phyloP scores from a whole-genome alignment of 2,329 filamentous ascomycete genomes.

The Clarireedia hainanense region DNA sequence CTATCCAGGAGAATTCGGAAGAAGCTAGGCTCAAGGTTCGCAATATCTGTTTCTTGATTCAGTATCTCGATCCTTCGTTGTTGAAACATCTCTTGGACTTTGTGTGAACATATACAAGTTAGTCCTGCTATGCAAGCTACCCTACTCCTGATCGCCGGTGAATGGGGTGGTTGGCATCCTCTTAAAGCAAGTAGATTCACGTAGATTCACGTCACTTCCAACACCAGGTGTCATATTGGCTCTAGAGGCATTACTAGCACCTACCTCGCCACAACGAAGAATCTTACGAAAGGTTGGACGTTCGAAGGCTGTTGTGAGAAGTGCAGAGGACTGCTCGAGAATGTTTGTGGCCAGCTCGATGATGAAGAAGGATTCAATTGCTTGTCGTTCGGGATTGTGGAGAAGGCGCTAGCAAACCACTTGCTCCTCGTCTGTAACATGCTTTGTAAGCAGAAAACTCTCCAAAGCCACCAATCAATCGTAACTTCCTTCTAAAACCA shows the following conservation, averaged over 20 bases:
- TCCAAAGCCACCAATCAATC: neutral
- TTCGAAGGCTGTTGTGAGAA: neutral
- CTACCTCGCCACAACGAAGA: too few relatives aligned
- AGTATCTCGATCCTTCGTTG: neutral
- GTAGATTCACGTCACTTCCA: too few relatives aligned
- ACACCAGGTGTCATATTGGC: too few relatives aligned
- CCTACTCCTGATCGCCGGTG: too few relatives aligned
- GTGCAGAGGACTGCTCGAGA: neutral
- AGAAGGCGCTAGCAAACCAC: neutral
- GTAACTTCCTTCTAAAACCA: too few relatives aligned
- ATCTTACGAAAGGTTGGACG: too few relatives aligned
- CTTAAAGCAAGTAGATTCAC: too few relatives aligned
- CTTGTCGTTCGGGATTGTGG: neutral
- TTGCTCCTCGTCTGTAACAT: neutral
- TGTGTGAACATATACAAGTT: too few relatives aligned
- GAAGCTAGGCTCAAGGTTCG: slow-evolving; percentile 10
- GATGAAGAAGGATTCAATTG: neutral
- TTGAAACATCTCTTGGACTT: neutral
- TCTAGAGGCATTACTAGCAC: too few relatives aligned
- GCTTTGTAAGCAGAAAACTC: neutral
- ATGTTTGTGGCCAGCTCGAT: neutral
- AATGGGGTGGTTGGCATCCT: too few relatives aligned
- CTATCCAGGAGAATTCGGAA: slow-evolving; percentile 11
- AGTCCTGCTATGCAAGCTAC: too few relatives aligned
- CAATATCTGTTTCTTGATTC: slow-evolving; percentile 12